Base-by-base conservation (phyloP, 371 early-diverging fungal species). In the Lichtheimia corymbifera region DNA sequence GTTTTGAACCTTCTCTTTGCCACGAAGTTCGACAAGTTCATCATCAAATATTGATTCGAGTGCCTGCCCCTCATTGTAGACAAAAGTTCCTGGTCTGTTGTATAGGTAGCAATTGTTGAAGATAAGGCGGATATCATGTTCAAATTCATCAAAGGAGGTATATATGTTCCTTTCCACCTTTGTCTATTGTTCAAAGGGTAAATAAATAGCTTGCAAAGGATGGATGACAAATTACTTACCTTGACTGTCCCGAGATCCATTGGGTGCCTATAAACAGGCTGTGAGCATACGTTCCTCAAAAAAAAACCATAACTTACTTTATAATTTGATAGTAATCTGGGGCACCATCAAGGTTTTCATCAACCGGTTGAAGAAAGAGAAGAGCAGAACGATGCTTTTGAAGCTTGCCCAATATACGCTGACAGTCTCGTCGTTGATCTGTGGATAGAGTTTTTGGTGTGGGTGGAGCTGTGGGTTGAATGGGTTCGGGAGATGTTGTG, bases 171-270 rank as follows among this genome's bases (percentile, higher is more conserved):
- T 49, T 18, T 94, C 96, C 5, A 99, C 71, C 56, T 90, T 94
- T 43, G 76, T 72, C 62, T 68, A 64, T 14, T 22, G 22, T 22
- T 55, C 5, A n/a, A 3, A 41, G 5, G 44, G 98, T 88, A 7
- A 35, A 11, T 35, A 9, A 35, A 35, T 35, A 35, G 11, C 35
- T 9, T 35, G 4, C 28, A 4, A 35, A 35, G 9, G 35, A 35
- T 35, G 9, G 9, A 35, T 35, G 35, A 9, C 35, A 35, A 35
- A 2, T 6, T 9, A 44, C 56, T 47, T 49, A 49, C 58, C 45
- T 43, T 20, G 47, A 99, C 88, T 5, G 96, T 96, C 18, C 87
- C 80, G 28, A 97, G 62, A 70, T 99, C 99, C 98, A 99, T 99
- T 11, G 99, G 99, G 59, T 88, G 68, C 65, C 90, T 95, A 67